Evolutionary conservation across 768 basidiomycete species (phyloP).

Genomic region (Auricularia cornea): DNA sequence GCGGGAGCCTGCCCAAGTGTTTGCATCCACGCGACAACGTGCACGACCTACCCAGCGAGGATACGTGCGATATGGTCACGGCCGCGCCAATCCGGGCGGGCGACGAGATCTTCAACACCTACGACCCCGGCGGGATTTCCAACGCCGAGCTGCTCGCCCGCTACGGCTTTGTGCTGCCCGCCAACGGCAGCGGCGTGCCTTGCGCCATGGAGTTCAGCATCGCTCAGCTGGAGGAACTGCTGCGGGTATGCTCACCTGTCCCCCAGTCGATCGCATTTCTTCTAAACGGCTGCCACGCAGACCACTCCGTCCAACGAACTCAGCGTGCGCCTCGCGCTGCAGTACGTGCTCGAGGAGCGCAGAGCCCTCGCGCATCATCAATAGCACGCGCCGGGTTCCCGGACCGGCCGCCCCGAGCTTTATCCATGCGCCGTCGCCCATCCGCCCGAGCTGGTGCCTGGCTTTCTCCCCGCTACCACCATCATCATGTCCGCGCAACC

Average conservation of each 20-base stretch:
- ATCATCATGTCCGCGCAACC: slow-evolving; percentile 18
- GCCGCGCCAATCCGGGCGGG: slow-evolving; percentile 40
- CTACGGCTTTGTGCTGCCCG: slow-evolving; percentile 71
- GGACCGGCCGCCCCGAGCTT: background rate
- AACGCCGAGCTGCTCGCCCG: slow-evolving; percentile 59
- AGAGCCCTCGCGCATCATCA: too few species aligned
- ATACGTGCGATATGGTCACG: slow-evolving; percentile 56
- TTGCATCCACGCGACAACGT: slow-evolving; percentile 44
- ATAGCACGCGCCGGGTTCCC: too few species aligned
- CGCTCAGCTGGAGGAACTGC: background rate
- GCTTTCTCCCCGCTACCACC: background rate
- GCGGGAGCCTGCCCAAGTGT: slow-evolving; percentile 62
- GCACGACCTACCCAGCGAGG: background rate
- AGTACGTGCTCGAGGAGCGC: too few species aligned
- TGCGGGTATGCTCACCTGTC: background rate
- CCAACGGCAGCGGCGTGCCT: slow-evolving; percentile 33
- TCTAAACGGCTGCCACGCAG: background rate
- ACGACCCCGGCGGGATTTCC: slow-evolving; percentile 48
- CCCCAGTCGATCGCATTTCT: background rate
- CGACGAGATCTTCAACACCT: slow-evolving; percentile 69
- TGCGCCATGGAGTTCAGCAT: background rate
- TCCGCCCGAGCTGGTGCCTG: background rate
- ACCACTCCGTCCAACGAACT: background rate
- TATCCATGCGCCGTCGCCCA: background rate
- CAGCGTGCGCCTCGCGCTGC: too few species aligned